Conservation (phyloP, 2,329 filamentous ascomycete genomes). For the Emericellopsis atlantica region DNA sequence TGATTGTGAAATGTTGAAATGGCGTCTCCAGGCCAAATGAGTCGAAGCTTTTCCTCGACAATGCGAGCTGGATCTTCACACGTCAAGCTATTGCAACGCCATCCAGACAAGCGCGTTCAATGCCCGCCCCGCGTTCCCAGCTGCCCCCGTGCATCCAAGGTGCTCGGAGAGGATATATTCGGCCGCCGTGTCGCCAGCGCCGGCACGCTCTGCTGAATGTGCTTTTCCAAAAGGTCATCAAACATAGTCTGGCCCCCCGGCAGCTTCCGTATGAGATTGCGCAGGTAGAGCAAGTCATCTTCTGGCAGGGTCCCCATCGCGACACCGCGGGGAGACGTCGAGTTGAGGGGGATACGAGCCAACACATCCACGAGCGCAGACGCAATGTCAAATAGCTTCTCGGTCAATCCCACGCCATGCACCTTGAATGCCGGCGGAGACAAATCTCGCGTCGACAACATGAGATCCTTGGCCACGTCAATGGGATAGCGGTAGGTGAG, state of each 20-base stretch:
- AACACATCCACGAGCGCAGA: constrained; percentile 30
- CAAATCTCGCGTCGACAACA: constrained; percentile 22
- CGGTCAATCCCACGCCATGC: constrained; percentile 31
- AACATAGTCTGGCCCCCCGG: constrained; percentile 24
- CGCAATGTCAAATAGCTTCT: constrained; percentile 31
- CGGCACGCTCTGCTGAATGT: constrained; percentile 21
- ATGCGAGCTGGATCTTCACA: no score
- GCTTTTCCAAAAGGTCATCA: constrained; percentile 24
- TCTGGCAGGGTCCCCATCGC: constrained; percentile 15
- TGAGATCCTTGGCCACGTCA: constrained; percentile 25
- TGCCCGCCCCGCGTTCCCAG: no score
- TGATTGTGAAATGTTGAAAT: no score
- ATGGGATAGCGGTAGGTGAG: constrained; percentile 29
- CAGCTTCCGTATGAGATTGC: constrained; percentile 21
- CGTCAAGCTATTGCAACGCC: no score
- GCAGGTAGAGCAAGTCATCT: constrained; percentile 23
- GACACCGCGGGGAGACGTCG: constrained; percentile 10
- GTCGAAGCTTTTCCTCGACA: no score
- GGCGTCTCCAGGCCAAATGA: no score
- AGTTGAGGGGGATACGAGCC: constrained; percentile 23
- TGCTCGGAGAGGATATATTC: neutral
- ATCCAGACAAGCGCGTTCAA: no score
- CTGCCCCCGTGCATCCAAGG: neutral
- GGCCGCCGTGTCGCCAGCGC: constrained; percentile 5
- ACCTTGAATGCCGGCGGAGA: constrained; percentile 24